Conservation (phyloP, 768 basidiomycete genomes). For the Steccherinum ochraceum region DNA sequence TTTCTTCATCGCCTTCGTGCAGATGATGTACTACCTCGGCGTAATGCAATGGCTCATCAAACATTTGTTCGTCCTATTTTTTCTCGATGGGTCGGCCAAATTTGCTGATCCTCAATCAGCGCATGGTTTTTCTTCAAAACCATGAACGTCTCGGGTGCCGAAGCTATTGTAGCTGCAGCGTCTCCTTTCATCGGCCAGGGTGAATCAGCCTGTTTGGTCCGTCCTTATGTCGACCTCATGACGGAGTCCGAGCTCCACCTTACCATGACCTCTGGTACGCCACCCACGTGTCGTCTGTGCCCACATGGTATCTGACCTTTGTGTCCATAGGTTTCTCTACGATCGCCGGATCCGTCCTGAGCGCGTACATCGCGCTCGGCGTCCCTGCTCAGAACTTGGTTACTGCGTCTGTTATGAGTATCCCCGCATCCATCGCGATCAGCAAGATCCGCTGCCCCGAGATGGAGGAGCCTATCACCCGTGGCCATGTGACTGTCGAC, state of each 20-base stretch:
- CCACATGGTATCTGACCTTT: not conserved
- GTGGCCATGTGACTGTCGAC: slow-evolving; percentile 74
- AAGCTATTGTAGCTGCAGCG: slow-evolving; percentile 87
- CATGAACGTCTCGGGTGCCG: slow-evolving; percentile 89
- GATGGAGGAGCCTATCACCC: slow-evolving; percentile 78
- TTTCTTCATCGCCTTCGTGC: slow-evolving; percentile 91
- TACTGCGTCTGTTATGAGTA: slow-evolving; percentile 91
- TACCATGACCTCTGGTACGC: slow-evolving; percentile 75
- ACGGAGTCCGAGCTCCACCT: slow-evolving; percentile 83
- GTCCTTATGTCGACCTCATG: slow-evolving; percentile 80
- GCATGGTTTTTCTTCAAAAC: slow-evolving; percentile 94
- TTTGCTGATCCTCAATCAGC: slow-evolving; percentile 26
- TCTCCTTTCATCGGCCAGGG: slow-evolving; percentile 94
- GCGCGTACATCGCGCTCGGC: slow-evolving; percentile 75
- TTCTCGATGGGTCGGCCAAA: too few species aligned
- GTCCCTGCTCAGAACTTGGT: slow-evolving; percentile 76
- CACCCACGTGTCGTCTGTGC: slow-evolving; percentile 2
- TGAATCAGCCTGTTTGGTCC: slow-evolving; percentile 82
- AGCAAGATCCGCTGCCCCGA: slow-evolving; percentile 86
- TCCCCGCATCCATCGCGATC: slow-evolving; percentile 90
- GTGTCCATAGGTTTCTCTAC: slow-evolving; percentile 65
- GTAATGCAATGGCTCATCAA: slow-evolving; percentile 93
- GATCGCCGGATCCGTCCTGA: slow-evolving; percentile 85
- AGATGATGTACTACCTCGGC: slow-evolving; percentile 87
- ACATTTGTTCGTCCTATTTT: slow-evolving; percentile 53